Percentiles rank a stretch among this genome's conserved stretches.
phyloP scores from a whole-genome alignment of 768 basidiomycete genomes.

The Inosperma sp. region DNA sequence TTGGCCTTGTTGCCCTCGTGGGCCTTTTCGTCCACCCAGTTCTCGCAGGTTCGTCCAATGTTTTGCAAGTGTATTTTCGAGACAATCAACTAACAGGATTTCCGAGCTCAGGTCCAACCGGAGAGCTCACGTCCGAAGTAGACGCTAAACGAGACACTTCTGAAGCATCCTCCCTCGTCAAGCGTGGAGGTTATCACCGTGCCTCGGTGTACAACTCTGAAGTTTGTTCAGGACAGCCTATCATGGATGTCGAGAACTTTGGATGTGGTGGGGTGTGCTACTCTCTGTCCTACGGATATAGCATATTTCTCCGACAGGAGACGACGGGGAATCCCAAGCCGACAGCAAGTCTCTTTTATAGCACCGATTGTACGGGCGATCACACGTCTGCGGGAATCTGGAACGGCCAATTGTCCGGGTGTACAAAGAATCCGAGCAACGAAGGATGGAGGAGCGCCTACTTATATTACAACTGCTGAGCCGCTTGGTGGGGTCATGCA shows the following conservation, averaged over 20 bases:
- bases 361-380: neutral
- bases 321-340: neutral
- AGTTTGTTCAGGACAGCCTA: neutral
- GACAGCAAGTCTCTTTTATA: neutral
- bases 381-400: neutral
- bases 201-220: neutral
- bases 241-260: neutral
- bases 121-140: no score
- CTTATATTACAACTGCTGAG: neutral
- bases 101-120: no score
- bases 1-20: conserved; percentile 44
- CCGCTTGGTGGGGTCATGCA: no score
- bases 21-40: no score
- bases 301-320: neutral
- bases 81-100: no score
- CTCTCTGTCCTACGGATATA: neutral
- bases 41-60: no score
- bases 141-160: neutral
- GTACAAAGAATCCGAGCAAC: neutral
- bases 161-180: neutral
- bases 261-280: neutral
- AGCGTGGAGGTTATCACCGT: neutral
- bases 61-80: no score
- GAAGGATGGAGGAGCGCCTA: neutral
- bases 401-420: neutral